phyloP scores from a whole-genome alignment of 2,329 filamentous ascomycete genomes.

The Colletotrichum spinosum region DNA sequence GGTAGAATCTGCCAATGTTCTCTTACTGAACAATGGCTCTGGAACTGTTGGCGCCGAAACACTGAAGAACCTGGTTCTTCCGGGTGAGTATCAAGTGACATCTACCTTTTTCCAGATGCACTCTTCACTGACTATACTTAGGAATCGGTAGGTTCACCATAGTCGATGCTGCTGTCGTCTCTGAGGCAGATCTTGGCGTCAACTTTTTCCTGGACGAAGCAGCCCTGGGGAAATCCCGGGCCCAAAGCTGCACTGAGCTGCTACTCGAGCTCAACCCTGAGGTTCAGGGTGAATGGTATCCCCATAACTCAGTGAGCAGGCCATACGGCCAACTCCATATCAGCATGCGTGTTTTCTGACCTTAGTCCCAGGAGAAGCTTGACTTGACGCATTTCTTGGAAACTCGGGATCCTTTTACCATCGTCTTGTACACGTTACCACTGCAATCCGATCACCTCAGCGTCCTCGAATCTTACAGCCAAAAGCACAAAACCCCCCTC shows the following conservation, averaged over 20 bases:
- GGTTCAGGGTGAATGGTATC: constrained; percentile 80
- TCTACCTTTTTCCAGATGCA: not conserved
- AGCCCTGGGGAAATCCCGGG: constrained; percentile 80
- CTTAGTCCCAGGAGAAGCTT: constrained; percentile 42
- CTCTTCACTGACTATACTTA: constrained; percentile 46
- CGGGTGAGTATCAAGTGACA: constrained; percentile 63
- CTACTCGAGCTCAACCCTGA: constrained; percentile 93
- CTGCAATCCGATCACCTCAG: constrained; percentile 57
- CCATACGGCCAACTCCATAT: constrained; percentile 39
- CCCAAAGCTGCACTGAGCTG: constrained; percentile 80
- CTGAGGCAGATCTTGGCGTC: constrained; percentile 86
- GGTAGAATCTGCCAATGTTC: constrained; percentile 90
- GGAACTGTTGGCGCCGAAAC: constrained; percentile 91
- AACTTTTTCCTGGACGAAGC: constrained; percentile 95
- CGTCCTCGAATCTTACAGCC: constrained; percentile 59
- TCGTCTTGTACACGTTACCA: constrained; percentile 67
- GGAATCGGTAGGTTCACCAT: constrained; percentile 94
- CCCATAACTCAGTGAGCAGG: constrained; percentile 56
- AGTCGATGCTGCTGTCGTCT: constrained; percentile 82
- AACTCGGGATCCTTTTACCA: constrained; percentile 58
- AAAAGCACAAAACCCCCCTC: constrained; percentile 74
- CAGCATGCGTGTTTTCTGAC: constrained; percentile 6
- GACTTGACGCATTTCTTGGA: constrained; percentile 57
- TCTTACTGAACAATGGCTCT: constrained; percentile 88
- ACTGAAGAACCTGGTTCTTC: constrained; percentile 96